phyloP scores from a whole-genome alignment of 1,284 basidiomycete genomes.

The Trametes pubescens region DNA sequence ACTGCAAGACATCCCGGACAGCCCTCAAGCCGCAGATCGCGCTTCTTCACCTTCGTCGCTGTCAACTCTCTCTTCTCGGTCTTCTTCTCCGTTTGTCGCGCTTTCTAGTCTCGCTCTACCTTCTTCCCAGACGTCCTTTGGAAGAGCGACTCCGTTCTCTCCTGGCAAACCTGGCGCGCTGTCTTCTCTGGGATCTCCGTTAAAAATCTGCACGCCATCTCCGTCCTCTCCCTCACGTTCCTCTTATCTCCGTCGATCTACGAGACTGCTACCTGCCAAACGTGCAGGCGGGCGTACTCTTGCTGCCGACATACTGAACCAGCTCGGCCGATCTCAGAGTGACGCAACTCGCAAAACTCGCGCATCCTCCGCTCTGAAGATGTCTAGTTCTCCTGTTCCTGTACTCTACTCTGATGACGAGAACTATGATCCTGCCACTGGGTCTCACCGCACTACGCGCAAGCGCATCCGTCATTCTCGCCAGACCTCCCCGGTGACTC shows the following conservation, averaged over 20 bases:
- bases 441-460: constrained; percentile 7
- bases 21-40: constrained; percentile 9
- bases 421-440: constrained; percentile 21
- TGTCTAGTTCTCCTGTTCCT: constrained; percentile 12
- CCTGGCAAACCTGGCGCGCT: constrained; percentile 8
- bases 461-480: constrained; percentile 18
- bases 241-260: constrained; percentile 2
- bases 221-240: not conserved
- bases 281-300: constrained; percentile 8
- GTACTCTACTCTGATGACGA: constrained; percentile 26
- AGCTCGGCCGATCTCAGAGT: constrained; percentile 4
- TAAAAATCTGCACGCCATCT: constrained; percentile 8
- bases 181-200: constrained; percentile 23
- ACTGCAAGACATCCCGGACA: constrained; percentile 23
- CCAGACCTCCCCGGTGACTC: not conserved
- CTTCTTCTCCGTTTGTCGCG: constrained; percentile 30
- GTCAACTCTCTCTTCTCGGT: constrained; percentile 34
- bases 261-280: not conserved
- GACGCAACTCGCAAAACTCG: not conserved
- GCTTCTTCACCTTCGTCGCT: constrained; percentile 26
- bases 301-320: constrained; percentile 22
- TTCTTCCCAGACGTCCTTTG: constrained; percentile 28
- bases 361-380: constrained; percentile 15
- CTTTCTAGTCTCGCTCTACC: constrained; percentile 18
- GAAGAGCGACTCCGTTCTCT: constrained; percentile 12